Evolutionary conservation across 2,329 filamentous ascomycete genomes (phyloP).

Genomic region (Cylindrodendrum hubeiense): DNA sequence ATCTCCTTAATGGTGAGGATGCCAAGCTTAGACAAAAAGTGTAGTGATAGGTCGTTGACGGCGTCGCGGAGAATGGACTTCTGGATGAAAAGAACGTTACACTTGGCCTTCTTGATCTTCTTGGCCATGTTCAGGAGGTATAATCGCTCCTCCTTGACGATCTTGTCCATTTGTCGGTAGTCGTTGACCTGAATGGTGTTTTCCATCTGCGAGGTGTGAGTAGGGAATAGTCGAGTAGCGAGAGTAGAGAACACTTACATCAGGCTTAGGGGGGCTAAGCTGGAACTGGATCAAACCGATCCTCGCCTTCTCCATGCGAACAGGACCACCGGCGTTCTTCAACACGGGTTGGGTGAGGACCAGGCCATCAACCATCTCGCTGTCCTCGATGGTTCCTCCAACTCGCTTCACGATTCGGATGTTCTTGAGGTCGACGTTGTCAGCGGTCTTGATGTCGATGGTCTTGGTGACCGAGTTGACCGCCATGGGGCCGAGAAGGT

Average conservation of each 20-base stretch:
- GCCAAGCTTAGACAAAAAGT: slow-evolving; percentile 97
- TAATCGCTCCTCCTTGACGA: slow-evolving; percentile 97
- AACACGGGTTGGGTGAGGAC: slow-evolving; percentile 93
- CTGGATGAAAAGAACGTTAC: slow-evolving; percentile 97
- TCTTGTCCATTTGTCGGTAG: slow-evolving; percentile 99
- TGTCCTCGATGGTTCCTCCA: slow-evolving; percentile 97
- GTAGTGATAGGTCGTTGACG: slow-evolving; percentile 96
- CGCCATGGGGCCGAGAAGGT: slow-evolving; percentile 95
- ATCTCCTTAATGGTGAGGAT: slow-evolving; percentile 98
- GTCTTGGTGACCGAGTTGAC: slow-evolving; percentile 96
- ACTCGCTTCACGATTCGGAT: slow-evolving; percentile 98
- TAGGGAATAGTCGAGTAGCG: background rate
- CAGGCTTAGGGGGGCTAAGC: slow-evolving; percentile 96
- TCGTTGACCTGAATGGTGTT: slow-evolving; percentile 99
- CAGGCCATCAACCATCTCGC: slow-evolving; percentile 94
- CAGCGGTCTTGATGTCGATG: slow-evolving; percentile 94
- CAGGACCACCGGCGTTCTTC: slow-evolving; percentile 92
- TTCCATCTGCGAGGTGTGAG: slow-evolving; percentile 79
- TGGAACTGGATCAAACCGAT: slow-evolving; percentile 99
- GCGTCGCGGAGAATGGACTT: slow-evolving; percentile 98
- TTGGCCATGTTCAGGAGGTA: slow-evolving; percentile 99
- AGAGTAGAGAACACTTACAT: slow-evolving; percentile 68
- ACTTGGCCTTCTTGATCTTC: slow-evolving; percentile 99
- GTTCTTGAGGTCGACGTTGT: slow-evolving; percentile 96
- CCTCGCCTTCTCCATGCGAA: slow-evolving; percentile 95